phyloP scores from a whole-genome alignment of 164 flowering plant genomes.

The Euptelea pleiosperma region DNA sequence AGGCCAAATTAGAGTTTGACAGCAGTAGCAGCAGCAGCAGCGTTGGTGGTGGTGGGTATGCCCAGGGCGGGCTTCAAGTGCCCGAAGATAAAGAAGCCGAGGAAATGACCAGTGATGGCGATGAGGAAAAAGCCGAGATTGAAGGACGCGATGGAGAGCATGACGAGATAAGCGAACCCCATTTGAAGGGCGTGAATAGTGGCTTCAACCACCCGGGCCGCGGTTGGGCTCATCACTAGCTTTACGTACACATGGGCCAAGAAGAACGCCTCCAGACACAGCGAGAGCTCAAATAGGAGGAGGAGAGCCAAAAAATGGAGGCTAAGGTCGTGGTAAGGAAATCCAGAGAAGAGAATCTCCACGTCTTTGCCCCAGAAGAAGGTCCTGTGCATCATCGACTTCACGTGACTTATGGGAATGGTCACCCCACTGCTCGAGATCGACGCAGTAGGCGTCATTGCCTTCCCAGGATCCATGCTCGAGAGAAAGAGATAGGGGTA shows the following conservation, averaged over 20 bases:
- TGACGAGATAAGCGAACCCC: slow-evolving; percentile 35
- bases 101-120: slow-evolving; percentile 29
- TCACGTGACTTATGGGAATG: neutral
- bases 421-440: neutral
- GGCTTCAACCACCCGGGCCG: slow-evolving; percentile 18
- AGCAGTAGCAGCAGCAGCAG: neutral
- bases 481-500: neutral
- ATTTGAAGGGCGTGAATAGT: slow-evolving; percentile 23
- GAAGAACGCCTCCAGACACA: slow-evolving; percentile 13
- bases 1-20: too few relatives aligned
- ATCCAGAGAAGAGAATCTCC: slow-evolving; percentile 36
- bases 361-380: slow-evolving; percentile 46
- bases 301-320: slow-evolving; percentile 40
- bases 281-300: slow-evolving; percentile 27
- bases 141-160: slow-evolving; percentile 42
- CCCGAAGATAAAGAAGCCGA: slow-evolving; percentile 30
- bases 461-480: too few relatives aligned
- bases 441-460: too few relatives aligned
- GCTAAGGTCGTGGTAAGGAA: slow-evolving; percentile 36
- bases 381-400: slow-evolving; percentile 36
- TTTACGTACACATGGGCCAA: slow-evolving; percentile 6
- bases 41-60: too few relatives aligned
- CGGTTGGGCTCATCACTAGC: slow-evolving; percentile 1
- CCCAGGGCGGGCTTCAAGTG: too few relatives aligned
- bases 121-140: slow-evolving; percentile 25